Percentiles rank a stretch among this genome's conserved stretches.
Evolutionary conservation across 2,329 filamentous ascomycete genomes (phyloP).

Genomic region (Aspergillus sergii): DNA sequence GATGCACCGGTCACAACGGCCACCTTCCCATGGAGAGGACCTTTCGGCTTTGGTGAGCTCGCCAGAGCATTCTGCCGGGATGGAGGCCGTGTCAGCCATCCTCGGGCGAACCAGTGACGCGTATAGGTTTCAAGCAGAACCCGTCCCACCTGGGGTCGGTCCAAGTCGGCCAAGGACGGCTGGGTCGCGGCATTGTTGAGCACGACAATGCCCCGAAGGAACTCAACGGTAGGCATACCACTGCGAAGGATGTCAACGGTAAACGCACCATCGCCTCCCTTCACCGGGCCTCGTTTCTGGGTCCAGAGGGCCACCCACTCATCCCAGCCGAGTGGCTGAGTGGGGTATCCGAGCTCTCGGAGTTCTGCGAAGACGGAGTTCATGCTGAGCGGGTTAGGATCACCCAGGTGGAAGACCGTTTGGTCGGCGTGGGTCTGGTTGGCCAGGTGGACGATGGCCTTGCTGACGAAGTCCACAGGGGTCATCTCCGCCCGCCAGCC

Average conservation of each 20-base stretch:
- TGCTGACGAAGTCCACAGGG: conserved; percentile 78
- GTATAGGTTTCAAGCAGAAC: conserved; percentile 76
- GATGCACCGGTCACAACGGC: conserved; percentile 79
- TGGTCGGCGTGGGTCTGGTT: conserved; percentile 65
- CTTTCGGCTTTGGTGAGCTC: conserved; percentile 49
- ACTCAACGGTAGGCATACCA: conserved; percentile 76
- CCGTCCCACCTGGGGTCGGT: conserved; percentile 69
- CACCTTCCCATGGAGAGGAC: conserved; percentile 68
- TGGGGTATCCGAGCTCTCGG: conserved; percentile 69
- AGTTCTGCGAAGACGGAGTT: conserved; percentile 67
- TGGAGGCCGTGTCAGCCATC: conserved; percentile 71
- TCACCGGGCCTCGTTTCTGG: conserved; percentile 66
- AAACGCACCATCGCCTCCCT: conserved; percentile 70
- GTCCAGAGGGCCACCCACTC: conserved; percentile 76
- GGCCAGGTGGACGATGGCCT: conserved; percentile 70
- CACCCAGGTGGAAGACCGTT: conserved; percentile 72
- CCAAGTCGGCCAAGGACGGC: conserved; percentile 59
- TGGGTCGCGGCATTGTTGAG: conserved; percentile 71
- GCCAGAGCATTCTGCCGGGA: conserved; percentile 51
- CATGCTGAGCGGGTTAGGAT: conserved; percentile 70
- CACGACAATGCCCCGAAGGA: conserved; percentile 70
- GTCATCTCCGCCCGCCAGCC: conserved; percentile 84
- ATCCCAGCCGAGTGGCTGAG: conserved; percentile 67
- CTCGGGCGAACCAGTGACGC: conserved; percentile 77
- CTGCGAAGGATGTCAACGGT: conserved; percentile 78